These are phyloP conservation scores for Aspergillus candidus DNA, from an alignment of 2,329 filamentous ascomycete species.

Conservation along the genomic window DNA sequence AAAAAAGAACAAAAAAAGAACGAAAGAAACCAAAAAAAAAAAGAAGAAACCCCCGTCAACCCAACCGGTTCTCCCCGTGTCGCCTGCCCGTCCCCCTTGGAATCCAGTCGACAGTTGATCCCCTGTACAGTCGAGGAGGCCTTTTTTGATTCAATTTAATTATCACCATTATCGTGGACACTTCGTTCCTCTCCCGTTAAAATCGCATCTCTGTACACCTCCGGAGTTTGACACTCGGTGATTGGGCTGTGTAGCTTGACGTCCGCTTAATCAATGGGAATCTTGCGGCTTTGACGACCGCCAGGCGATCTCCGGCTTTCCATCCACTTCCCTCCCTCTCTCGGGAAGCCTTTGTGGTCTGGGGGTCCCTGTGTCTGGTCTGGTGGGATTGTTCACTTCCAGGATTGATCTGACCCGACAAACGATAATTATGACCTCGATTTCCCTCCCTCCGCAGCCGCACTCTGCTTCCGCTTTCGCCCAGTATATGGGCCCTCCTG, in stretches of 20 bases:
- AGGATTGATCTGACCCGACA: constrained; percentile 1
- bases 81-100: too few species aligned
- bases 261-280: constrained; percentile 16
- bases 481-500: constrained; percentile 23
- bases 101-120: too few species aligned
- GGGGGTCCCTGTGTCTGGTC: constrained; percentile 19
- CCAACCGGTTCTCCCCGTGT: too few species aligned
- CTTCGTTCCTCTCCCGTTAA: constrained; percentile 2
- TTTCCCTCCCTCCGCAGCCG: constrained; percentile 31
- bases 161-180: background rate
- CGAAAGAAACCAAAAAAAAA: too few species aligned
- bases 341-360: constrained; percentile 23
- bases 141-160: too few species aligned
- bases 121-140: too few species aligned
- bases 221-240: constrained; percentile 1
- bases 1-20: too few species aligned
- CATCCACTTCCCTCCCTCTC: constrained; percentile 15
- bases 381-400: constrained; percentile 1
- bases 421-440: constrained; percentile 28
- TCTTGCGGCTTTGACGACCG: constrained; percentile 19
- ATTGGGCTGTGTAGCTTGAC: background rate
- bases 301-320: constrained; percentile 24
- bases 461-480: constrained; percentile 21
- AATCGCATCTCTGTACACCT: constrained; percentile 1
- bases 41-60: too few species aligned